Conservation (phyloP, 345 rosid genomes). For the Carallia pectinifolia region DNA sequence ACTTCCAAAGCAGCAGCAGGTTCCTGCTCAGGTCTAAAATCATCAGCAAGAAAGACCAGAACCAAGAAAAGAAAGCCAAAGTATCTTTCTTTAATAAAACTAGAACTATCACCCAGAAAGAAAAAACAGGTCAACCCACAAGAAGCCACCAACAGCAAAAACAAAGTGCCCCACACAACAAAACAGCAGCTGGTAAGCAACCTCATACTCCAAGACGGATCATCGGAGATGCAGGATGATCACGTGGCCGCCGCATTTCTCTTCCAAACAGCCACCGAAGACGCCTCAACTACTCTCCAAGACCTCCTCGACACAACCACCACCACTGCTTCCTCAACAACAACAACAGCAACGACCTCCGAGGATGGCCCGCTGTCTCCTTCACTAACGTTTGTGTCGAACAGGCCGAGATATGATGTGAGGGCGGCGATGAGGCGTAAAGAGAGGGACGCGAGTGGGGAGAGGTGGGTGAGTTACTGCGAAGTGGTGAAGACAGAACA, state of each 20-base stretch:
- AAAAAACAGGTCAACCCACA: conserved; percentile 10
- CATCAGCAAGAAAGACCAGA: conserved; percentile 51
- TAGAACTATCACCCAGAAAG: conserved; percentile 33
- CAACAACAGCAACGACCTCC: conserved; percentile 25
- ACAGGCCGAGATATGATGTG: conserved; percentile 3
- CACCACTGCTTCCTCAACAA: conserved; percentile 18
- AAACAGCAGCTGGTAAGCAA: conserved; percentile 18
- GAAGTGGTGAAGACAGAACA: conserved; percentile 57
- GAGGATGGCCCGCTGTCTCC: conserved; percentile 25
- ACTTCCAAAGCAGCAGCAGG: conserved; percentile 13
- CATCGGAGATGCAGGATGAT: conserved; percentile 37
- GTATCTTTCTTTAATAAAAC: conserved; percentile 61
- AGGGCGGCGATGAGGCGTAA: conserved; percentile 67
- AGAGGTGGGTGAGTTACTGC: conserved; percentile 83
- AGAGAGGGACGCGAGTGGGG: conserved; percentile 53
- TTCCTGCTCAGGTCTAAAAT: conserved; percentile 11
- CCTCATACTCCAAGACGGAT: conserved; percentile 6
- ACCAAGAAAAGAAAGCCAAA: conserved; percentile 65
- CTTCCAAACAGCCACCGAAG: conserved; percentile 48
- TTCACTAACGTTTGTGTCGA: conserved; percentile 17
- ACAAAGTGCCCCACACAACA: not conserved
- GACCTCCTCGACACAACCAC: conserved; percentile 50
- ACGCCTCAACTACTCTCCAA: conserved; percentile 52
- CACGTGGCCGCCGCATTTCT: conserved; percentile 57
- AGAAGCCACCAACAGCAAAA: not conserved